Conservation (phyloP, 345 rosid genomes). For the Eucalyptus coolabah region DNA sequence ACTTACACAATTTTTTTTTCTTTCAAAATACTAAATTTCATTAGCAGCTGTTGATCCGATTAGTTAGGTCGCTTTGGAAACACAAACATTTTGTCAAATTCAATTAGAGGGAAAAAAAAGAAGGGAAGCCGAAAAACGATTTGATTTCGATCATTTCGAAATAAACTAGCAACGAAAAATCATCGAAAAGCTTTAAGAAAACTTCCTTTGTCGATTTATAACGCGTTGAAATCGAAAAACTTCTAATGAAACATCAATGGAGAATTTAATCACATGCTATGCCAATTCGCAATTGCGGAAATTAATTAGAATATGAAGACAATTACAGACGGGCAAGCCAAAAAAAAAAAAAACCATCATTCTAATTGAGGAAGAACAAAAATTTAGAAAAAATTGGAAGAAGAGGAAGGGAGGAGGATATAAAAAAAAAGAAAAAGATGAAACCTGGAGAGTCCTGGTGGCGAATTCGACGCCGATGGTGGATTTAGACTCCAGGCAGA, state of each 20-base stretch:
- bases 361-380: background rate
- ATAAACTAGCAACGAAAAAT: background rate
- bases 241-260: background rate
- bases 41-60: background rate
- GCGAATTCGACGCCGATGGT: slow-evolving; percentile 72
- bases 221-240: background rate
- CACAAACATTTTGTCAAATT: background rate
- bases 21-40: background rate
- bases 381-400: background rate
- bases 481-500: slow-evolving; percentile 57
- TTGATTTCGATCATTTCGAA: background rate
- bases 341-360: too few relatives aligned
- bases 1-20: background rate
- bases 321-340: background rate
- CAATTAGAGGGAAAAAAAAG: background rate
- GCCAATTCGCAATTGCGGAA: too few relatives aligned
- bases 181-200: background rate
- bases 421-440: background rate
- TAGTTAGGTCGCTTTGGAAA: background rate
- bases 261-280: background rate
- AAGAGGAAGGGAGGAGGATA: background rate
- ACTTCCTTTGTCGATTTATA: background rate
- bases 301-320: background rate
- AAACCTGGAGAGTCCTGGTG: slow-evolving; percentile 58
- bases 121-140: background rate